Conservation (phyloP, 164 flowering plant genomes). For the Dillenia turbinata region DNA sequence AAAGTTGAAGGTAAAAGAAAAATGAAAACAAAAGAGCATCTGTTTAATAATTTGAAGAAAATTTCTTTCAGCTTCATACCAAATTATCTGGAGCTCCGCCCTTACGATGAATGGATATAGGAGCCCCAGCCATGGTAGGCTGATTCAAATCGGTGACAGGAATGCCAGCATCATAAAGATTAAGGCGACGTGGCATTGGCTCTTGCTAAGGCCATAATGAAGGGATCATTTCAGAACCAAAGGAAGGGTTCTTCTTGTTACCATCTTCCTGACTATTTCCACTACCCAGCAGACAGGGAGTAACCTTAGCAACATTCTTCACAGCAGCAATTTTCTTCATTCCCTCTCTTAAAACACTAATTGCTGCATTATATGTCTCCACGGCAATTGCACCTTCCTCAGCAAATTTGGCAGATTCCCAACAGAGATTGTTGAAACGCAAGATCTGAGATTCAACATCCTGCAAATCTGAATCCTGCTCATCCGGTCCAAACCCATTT, state of each 20-base stretch:
- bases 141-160: slow-evolving; percentile 17
- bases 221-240: slow-evolving; percentile 21
- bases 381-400: slow-evolving; percentile 54
- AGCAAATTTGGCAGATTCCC: slow-evolving; percentile 51
- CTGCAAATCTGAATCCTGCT: slow-evolving; percentile 21
- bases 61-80: slow-evolving; percentile 25
- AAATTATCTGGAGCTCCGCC: slow-evolving; percentile 27
- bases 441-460: slow-evolving; percentile 31
- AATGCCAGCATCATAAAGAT: slow-evolving; percentile 17
- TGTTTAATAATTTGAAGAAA: not conserved
- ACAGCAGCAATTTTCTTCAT: slow-evolving; percentile 36
- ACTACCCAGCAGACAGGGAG: slow-evolving; percentile 24
- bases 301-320: slow-evolving; percentile 43
- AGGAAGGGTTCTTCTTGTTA: slow-evolving; percentile 1
- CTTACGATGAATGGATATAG: slow-evolving; percentile 22
- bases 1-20: too few relatives aligned
- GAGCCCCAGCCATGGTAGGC: slow-evolving; percentile 13
- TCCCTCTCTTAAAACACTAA: slow-evolving; percentile 46
- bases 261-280: slow-evolving; percentile 14
- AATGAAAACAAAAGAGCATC: too few relatives aligned
- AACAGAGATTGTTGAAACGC: slow-evolving; percentile 46
- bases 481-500: slow-evolving; percentile 27
- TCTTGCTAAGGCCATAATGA: slow-evolving; percentile 36
- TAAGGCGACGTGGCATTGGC: slow-evolving; percentile 13
- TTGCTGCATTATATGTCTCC: slow-evolving; percentile 62